phyloP scores from a whole-genome alignment of 208 protist genomes.

The Borovskyia barvae region DNA sequence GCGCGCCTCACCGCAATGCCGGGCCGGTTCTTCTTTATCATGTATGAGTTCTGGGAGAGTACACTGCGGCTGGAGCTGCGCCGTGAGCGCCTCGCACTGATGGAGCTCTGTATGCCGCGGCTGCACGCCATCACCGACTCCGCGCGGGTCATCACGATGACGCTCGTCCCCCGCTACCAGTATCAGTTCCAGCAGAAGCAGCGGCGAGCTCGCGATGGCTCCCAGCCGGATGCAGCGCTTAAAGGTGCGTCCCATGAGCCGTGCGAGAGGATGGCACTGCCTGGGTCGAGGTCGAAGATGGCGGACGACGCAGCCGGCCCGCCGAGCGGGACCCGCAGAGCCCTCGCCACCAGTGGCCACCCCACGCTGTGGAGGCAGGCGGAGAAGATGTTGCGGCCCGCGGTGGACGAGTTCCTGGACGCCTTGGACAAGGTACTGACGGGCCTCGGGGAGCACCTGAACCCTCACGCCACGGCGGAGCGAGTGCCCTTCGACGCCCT shows the following conservation, averaged over 20 bases:
- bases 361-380: constrained; percentile 11
- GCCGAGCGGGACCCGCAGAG: too few relatives aligned
- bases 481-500: constrained; percentile 50
- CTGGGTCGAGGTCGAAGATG: too few relatives aligned
- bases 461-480: constrained; percentile 29
- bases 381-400: constrained; percentile 10
- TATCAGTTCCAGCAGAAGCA: neutral
- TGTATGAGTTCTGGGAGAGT: constrained; percentile 60
- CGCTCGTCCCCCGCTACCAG: constrained; percentile 5
- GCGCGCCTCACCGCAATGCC: constrained; percentile 17
- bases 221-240: too few relatives aligned
- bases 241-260: too few relatives aligned
- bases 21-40: constrained; percentile 35
- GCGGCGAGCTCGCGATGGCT: neutral
- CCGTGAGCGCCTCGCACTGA: constrained; percentile 35
- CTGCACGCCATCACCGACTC: constrained; percentile 42
- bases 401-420: constrained; percentile 26
- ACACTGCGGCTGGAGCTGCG: constrained; percentile 59
- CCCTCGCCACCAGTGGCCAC: neutral
- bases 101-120: constrained; percentile 33
- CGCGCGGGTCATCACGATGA: constrained; percentile 25
- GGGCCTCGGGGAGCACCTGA: constrained; percentile 34
- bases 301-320: too few relatives aligned
- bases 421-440: constrained; percentile 33
- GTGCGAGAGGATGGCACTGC: too few relatives aligned